Evolutionary conservation across 2,329 filamentous ascomycete species (phyloP).

Genomic region (Mycogone perniciosa): DNA sequence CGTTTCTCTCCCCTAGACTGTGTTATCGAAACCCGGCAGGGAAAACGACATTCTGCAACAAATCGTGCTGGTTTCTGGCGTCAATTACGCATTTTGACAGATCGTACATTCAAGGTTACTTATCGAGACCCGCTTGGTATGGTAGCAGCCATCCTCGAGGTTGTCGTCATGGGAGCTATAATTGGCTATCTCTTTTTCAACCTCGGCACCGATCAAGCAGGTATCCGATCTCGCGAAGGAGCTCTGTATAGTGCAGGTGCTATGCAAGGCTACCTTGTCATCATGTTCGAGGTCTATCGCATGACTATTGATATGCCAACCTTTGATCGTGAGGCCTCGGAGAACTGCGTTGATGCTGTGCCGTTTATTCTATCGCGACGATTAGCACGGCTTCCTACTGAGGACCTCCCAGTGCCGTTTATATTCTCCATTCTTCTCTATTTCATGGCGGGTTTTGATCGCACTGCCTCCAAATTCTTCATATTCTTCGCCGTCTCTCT

Average conservation of each 20-base stretch:
- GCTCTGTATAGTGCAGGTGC: slow-evolving; percentile 65
- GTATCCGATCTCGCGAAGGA: slow-evolving; percentile 67
- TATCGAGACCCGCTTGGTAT: slow-evolving; percentile 73
- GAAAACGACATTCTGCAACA: slow-evolving; percentile 20
- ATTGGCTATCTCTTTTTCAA: slow-evolving; percentile 67
- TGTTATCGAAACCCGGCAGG: slow-evolving; percentile 1
- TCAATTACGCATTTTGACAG: slow-evolving; percentile 60
- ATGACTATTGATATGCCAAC: slow-evolving; percentile 67
- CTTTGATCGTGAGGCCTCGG: slow-evolving; percentile 69
- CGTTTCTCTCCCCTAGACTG: slow-evolving; percentile 20
- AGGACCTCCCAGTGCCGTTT: slow-evolving; percentile 67
- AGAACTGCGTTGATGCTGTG: slow-evolving; percentile 63
- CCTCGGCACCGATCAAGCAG: slow-evolving; percentile 58
- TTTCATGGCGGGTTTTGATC: slow-evolving; percentile 70
- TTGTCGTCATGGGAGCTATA: slow-evolving; percentile 63
- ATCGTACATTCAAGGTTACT: slow-evolving; percentile 63
- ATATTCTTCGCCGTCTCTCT: slow-evolving; percentile 64
- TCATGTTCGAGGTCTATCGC: slow-evolving; percentile 71
- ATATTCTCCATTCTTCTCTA: slow-evolving; percentile 67
- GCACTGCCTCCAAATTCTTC: slow-evolving; percentile 58
- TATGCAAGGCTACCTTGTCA: slow-evolving; percentile 68
- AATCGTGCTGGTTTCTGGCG: slow-evolving; percentile 52
- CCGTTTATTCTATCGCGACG: slow-evolving; percentile 66
- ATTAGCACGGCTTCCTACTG: slow-evolving; percentile 60
- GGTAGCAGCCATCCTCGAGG: slow-evolving; percentile 62